Conservation (phyloP, 2,329 filamentous ascomycete species). For the Lithohypha guttulata region DNA sequence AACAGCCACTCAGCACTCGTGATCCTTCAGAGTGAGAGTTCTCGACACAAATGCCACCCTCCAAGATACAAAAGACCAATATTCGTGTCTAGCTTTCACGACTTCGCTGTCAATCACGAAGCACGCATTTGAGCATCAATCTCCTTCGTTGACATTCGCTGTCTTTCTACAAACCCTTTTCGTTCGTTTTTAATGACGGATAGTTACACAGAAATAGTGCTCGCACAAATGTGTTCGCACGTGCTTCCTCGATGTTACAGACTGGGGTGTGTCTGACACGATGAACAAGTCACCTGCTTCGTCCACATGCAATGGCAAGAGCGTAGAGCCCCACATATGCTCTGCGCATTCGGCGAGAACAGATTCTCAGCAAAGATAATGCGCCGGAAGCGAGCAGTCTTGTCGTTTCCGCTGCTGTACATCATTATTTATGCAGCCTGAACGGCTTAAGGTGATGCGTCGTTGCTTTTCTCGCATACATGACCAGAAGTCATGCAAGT, state of each 20-base stretch:
- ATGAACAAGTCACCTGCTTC: not conserved
- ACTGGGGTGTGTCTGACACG: slow-evolving; percentile 4
- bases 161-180: too few species aligned
- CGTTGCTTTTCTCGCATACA: not conserved
- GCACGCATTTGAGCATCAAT: too few species aligned
- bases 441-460: not conserved
- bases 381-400: slow-evolving; percentile 3
- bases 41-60: too few species aligned
- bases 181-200: too few species aligned
- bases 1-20: slow-evolving; percentile 18
- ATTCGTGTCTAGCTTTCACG: too few species aligned
- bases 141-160: too few species aligned
- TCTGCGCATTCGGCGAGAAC: too few species aligned
- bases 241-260: slow-evolving; percentile 6
- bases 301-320: not conserved
- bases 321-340: too few species aligned
- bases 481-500: slow-evolving; percentile 3
- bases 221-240: not conserved
- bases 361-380: too few species aligned
- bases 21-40: too few species aligned
- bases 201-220: not conserved
- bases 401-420: slow-evolving; percentile 5
- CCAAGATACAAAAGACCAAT: slow-evolving; percentile 6
- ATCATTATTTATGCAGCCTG: too few species aligned
- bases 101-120: too few species aligned